Evolutionary conservation across 805 yeast genomes (phyloP).

Genomic region (Clavispora phyllophila): DNA sequence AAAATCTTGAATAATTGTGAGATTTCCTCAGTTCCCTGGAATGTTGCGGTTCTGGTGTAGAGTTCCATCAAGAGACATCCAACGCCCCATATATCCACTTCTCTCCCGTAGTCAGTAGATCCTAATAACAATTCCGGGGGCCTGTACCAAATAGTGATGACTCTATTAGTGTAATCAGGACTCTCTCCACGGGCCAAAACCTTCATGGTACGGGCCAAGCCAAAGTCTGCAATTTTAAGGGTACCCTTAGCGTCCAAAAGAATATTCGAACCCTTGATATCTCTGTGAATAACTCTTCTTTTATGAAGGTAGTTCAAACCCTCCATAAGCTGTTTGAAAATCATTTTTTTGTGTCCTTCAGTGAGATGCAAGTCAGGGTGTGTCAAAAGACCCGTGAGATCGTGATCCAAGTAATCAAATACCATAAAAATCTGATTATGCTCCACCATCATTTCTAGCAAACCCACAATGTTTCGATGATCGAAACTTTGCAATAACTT

Average conservation of each 20-base stretch:
- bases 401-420: constrained; percentile 91
- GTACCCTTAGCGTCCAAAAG: constrained; percentile 58
- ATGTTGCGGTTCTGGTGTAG: constrained; percentile 67
- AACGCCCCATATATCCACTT: constrained; percentile 95
- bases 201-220: constrained; percentile 74
- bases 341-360: constrained; percentile 60
- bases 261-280: constrained; percentile 77
- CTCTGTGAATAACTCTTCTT: constrained; percentile 69
- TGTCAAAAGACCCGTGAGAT: constrained; percentile 78
- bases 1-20: constrained; percentile 76
- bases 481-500: constrained; percentile 76
- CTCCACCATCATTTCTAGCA: constrained; percentile 88
- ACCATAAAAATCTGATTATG: constrained; percentile 75
- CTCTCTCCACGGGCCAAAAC: constrained; percentile 44
- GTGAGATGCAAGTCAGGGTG: constrained; percentile 64
- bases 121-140: constrained; percentile 94
- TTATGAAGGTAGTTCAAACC: constrained; percentile 69
- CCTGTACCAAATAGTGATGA: constrained; percentile 94
- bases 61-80: constrained; percentile 88
- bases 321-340: constrained; percentile 59
- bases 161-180: constrained; percentile 89
- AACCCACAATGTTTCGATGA: constrained; percentile 76
- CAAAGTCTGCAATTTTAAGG: constrained; percentile 76
- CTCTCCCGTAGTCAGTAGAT: constrained; percentile 82
- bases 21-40: constrained; percentile 86